Base-by-base conservation (phyloP, 805 yeast genomes). In the Danielia oregonensis region DNA sequence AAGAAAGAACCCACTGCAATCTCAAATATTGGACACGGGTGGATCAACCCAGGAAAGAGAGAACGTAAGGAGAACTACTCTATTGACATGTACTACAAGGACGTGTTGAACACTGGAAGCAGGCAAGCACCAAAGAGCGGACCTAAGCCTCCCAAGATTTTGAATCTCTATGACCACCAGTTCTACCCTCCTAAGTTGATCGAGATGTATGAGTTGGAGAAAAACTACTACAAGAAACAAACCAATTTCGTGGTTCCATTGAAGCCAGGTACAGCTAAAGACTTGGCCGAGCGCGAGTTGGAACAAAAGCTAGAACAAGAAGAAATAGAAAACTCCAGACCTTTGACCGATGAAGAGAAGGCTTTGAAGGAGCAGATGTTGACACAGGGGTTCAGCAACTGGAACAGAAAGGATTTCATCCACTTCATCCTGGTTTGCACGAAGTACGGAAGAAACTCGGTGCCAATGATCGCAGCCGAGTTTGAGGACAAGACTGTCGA, bases 391-490 rank as follows among this genome's bases (percentile, higher is more conserved):
- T 91, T 74, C 55, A 61, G 78, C 32, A 78, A 79, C 54, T 89
- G 96, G 96, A 78, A 81, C 36, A 75, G 96, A 56, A 74, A 91
- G 37, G 97, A 93, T 49, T 91, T 91, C 54, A 78, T 79, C 41
- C 85, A 84, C 41, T 88, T 88, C 52, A 78, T 93, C 32, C 76
- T 76, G 32, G 64, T 79, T 26, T 74, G 79, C 54, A 82, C 83
- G 8, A 85, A 86, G 55, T 77, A 82, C 55, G 97, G 98, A 7
- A 74, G 96, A 36, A 78, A 85, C 44, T 75, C 86, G 16, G 61
- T 85, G 32, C 68, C 69, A 24, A 74, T 76, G 2, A 89, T 93
- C 37, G 80, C 94, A 0, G 52, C 72, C 9, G 96, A 89, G 53
- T 76, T 89, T 54, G 89, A 84, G 17, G 88, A 81, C 33, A 93